phyloP scores from a whole-genome alignment of 1,284 basidiomycete genomes.

The Coriolopsis trogii region DNA sequence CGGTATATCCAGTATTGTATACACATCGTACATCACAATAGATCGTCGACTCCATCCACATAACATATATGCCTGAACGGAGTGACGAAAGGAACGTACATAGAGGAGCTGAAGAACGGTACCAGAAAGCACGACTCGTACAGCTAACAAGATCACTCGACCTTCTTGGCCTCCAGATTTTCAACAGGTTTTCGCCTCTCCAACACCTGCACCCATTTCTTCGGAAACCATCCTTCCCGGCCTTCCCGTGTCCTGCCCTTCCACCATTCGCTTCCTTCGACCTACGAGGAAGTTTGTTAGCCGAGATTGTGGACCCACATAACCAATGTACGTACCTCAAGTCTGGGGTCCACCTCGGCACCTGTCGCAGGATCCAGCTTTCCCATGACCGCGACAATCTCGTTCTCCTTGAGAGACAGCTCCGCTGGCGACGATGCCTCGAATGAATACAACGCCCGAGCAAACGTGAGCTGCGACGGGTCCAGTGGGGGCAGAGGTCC shows the following conservation, averaged over 20 bases:
- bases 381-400: slow-evolving; percentile 93
- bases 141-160: slow-evolving; percentile 38
- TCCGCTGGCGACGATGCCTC: slow-evolving; percentile 77
- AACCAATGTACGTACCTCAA: slow-evolving; percentile 47
- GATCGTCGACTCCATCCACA: neutral
- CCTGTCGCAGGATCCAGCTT: slow-evolving; percentile 76
- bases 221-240: slow-evolving; percentile 95
- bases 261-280: slow-evolving; percentile 88
- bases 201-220: slow-evolving; percentile 83
- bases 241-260: slow-evolving; percentile 93
- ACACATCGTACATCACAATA: slow-evolving; percentile 1
- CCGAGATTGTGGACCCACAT: neutral
- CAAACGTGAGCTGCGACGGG: slow-evolving; percentile 83
- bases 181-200: slow-evolving; percentile 46
- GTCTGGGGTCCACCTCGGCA: slow-evolving; percentile 70
- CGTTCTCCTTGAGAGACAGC: slow-evolving; percentile 84
- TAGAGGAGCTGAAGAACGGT: neutral
- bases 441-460: slow-evolving; percentile 85
- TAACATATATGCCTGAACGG: neutral
- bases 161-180: slow-evolving; percentile 42
- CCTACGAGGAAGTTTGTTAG: slow-evolving; percentile 18
- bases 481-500: slow-evolving; percentile 64
- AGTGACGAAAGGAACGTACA: neutral
- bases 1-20: neutral
- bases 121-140: neutral